Percentiles rank a stretch among this genome's conserved stretches.
These are phyloP conservation scores for Globisporangium ultimum DNA, from an alignment of 352 stramenopile genomes.

Conservation along the genomic window DNA sequence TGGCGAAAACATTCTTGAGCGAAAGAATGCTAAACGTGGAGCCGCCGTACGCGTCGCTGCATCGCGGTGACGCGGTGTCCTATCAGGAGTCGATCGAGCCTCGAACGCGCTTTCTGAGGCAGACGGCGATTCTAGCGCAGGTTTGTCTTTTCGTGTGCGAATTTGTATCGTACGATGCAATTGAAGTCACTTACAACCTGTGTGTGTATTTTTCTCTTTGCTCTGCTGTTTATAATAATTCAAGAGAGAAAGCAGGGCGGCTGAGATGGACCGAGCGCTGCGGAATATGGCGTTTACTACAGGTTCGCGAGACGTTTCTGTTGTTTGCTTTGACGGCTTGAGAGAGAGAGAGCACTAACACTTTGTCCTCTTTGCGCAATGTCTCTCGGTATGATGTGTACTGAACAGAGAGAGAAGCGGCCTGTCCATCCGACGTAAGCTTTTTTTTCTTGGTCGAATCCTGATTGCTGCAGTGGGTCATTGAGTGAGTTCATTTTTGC, in stretches of 20 bases:
- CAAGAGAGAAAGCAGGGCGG: too few species aligned
- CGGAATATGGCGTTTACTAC: too few species aligned
- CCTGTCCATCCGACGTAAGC: constrained; percentile 53
- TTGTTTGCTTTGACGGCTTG: too few species aligned
- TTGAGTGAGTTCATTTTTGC: background rate
- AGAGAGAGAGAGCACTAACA: background rate
- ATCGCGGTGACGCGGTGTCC: constrained; percentile 27
- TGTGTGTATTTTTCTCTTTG: background rate
- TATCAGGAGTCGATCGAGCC: constrained; percentile 52
- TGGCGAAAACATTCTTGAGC: constrained; percentile 24
- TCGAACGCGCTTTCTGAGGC: constrained; percentile 1
- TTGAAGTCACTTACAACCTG: background rate
- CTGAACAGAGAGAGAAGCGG: constrained; percentile 31
- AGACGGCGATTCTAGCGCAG: too few species aligned
- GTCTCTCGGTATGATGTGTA: background rate
- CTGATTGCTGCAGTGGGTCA: background rate
- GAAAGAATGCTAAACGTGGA: background rate
- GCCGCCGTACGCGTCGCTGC: constrained; percentile 40
- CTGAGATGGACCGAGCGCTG: too few species aligned
- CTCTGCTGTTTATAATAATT: background rate
- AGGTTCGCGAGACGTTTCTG: too few species aligned
- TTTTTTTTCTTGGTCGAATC: background rate
- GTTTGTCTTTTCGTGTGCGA: too few species aligned
- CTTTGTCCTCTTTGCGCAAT: background rate
- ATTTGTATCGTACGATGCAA: too few species aligned